phyloP scores from a whole-genome alignment of 768 basidiomycete species.

The Dacryopinax primogenitus region DNA sequence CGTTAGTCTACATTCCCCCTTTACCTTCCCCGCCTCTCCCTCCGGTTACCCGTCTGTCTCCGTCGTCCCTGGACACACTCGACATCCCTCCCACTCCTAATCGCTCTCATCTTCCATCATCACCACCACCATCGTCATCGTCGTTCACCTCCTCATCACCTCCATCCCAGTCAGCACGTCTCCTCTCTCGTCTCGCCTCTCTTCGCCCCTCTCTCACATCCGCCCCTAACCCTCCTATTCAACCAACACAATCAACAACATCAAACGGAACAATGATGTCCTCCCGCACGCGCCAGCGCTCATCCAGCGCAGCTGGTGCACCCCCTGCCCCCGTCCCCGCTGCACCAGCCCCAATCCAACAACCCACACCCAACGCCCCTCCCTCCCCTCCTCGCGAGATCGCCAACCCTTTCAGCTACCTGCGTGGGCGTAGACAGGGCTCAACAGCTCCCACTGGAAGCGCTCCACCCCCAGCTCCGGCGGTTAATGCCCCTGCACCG shows the following conservation, averaged over 20 bases:
- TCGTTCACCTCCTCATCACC: slow-evolving; percentile 31
- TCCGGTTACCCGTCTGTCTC: slow-evolving; percentile 6
- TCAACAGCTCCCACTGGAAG: background rate
- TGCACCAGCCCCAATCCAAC: background rate
- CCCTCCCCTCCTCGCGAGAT: background rate
- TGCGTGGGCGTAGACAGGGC: background rate
- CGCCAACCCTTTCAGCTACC: slow-evolving; percentile 1
- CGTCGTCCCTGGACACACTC: background rate
- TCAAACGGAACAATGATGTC: background rate
- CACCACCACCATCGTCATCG: slow-evolving; percentile 29
- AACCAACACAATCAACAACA: slow-evolving; percentile 26
- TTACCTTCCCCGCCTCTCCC: slow-evolving; percentile 4
- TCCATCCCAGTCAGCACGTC: slow-evolving; percentile 21
- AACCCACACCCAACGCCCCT: background rate
- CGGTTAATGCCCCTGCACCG: too few relatives aligned
- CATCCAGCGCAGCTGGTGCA: background rate
- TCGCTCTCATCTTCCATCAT: slow-evolving; percentile 45
- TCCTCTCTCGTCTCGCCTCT: slow-evolving; percentile 25
- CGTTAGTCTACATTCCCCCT: background rate
- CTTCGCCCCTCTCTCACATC: slow-evolving; percentile 25
- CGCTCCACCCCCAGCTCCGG: background rate
- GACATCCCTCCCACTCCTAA: slow-evolving; percentile 39
- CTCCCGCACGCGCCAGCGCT: slow-evolving; percentile 2
- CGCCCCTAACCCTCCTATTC: slow-evolving; percentile 28
- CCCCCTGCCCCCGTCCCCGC: background rate